Percentiles rank a stretch among this genome's conserved stretches.
phyloP scores from a whole-genome alignment of 2,329 filamentous ascomycete genomes.

The Diaporthe sp. region DNA sequence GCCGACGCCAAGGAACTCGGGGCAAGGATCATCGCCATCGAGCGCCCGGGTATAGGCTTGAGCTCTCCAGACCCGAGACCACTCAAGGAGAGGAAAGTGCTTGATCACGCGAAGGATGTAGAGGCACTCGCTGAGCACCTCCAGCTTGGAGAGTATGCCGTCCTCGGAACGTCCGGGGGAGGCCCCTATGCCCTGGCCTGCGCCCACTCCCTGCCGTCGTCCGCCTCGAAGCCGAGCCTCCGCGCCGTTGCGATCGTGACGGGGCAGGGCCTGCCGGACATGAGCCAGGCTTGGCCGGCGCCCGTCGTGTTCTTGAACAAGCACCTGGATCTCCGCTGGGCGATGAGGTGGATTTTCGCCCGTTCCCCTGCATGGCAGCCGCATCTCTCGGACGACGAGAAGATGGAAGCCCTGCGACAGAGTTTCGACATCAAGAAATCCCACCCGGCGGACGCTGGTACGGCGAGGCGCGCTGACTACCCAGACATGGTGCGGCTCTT shows the following conservation, averaged over 20 bases:
- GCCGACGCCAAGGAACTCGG: slow-evolving; percentile 45
- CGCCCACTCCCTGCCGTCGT: slow-evolving; percentile 48
- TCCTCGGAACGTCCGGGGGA: slow-evolving; percentile 54
- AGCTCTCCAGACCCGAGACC: slow-evolving; percentile 52
- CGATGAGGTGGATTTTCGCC: slow-evolving; percentile 30
- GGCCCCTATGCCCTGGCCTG: slow-evolving; percentile 55
- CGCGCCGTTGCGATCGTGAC: slow-evolving; percentile 29
- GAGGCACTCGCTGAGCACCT: slow-evolving; percentile 48
- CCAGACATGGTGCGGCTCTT: slow-evolving; percentile 30
- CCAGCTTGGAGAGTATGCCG: slow-evolving; percentile 48
- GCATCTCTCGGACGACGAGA: slow-evolving; percentile 23
- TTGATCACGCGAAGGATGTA: slow-evolving; percentile 54
- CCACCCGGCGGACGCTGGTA: slow-evolving; percentile 17
- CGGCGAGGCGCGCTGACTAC: slow-evolving; percentile 20
- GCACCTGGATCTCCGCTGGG: slow-evolving; percentile 26
- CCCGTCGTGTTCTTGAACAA: slow-evolving; percentile 23
- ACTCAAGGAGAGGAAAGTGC: slow-evolving; percentile 45
- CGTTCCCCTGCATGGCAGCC: slow-evolving; percentile 17
- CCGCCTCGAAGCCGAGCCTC: slow-evolving; percentile 19
- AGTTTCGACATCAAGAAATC: slow-evolving; percentile 12
- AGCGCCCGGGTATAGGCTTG: slow-evolving; percentile 59
- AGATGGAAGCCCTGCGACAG: slow-evolving; percentile 17
- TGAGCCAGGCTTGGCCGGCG: slow-evolving; percentile 22
- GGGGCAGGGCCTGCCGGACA: slow-evolving; percentile 22
- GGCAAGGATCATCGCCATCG: slow-evolving; percentile 54